These are phyloP conservation scores for Cladosporium sp. DNA, from an alignment of 2,329 filamentous ascomycete species.

Conservation along the genomic window DNA sequence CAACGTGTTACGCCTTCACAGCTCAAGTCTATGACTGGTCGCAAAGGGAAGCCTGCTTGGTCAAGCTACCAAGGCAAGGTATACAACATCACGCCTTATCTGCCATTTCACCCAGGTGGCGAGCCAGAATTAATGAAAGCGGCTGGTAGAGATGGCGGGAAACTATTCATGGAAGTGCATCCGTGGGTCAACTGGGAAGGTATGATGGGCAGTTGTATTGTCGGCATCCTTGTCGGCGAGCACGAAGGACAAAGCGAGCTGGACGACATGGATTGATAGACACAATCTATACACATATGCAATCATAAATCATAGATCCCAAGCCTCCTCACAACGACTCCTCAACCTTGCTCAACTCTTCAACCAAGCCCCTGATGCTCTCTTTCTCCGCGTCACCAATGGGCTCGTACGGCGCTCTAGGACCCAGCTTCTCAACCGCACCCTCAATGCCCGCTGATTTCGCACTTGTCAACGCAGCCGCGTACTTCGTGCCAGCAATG, in stretches of 20 bases:
- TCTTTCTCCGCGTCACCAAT: constrained; percentile 42
- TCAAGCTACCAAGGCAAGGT: constrained; percentile 83
- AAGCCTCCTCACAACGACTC: constrained; percentile 19
- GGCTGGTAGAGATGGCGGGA: constrained; percentile 64
- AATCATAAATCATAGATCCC: not conserved
- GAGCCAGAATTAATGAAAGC: constrained; percentile 75
- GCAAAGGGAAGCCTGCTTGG: constrained; percentile 81
- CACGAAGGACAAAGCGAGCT: constrained; percentile 39
- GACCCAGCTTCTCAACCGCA: constrained; percentile 55
- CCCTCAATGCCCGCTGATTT: constrained; percentile 56
- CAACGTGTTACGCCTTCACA: constrained; percentile 77
- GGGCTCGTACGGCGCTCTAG: constrained; percentile 58
- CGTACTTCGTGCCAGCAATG: constrained; percentile 63
- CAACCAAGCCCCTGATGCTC: constrained; percentile 39
- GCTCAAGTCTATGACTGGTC: constrained; percentile 73
- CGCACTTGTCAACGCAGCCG: constrained; percentile 57
- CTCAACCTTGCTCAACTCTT: constrained; percentile 40
- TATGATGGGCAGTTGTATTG: constrained; percentile 57
- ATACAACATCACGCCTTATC: constrained; percentile 88
- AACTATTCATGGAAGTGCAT: constrained; percentile 61
- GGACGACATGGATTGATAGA: constrained; percentile 57
- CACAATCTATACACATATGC: not conserved
- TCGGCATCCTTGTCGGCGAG: constrained; percentile 58
- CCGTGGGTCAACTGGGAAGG: constrained; percentile 68
- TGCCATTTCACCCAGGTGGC: constrained; percentile 87